Evolutionary conservation across 2,329 filamentous ascomycete genomes (phyloP).

Genomic region (Penicillium polonicum): DNA sequence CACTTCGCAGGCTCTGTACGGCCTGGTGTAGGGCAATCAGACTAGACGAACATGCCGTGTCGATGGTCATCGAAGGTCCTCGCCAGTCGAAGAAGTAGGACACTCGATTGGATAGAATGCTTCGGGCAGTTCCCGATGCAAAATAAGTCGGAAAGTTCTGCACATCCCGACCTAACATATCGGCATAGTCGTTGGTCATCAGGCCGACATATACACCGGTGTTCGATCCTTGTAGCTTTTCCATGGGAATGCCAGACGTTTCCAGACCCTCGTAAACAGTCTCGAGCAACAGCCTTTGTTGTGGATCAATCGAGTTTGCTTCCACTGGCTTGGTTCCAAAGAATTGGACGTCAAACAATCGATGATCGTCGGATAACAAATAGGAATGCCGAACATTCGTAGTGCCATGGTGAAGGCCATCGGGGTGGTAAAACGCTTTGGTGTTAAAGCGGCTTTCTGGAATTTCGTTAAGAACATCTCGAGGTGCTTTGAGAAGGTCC

Average conservation of each 20-base stretch:
- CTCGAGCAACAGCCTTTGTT: slow-evolving; percentile 29
- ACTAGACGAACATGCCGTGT: slow-evolving; percentile 49
- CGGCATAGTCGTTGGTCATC: slow-evolving; percentile 31
- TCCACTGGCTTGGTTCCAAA: slow-evolving; percentile 29
- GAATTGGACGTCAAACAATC: slow-evolving; percentile 28
- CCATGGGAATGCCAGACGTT: slow-evolving; percentile 24
- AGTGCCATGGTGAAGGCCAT: slow-evolving; percentile 25
- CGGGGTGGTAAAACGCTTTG: slow-evolving; percentile 25
- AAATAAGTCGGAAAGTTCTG: slow-evolving; percentile 26
- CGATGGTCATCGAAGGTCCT: slow-evolving; percentile 45
- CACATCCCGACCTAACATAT: slow-evolving; percentile 23
- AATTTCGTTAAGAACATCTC: slow-evolving; percentile 23
- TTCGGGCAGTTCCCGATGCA: slow-evolving; percentile 36
- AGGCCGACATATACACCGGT: slow-evolving; percentile 28
- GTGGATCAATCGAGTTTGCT: slow-evolving; percentile 33
- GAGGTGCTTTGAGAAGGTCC: slow-evolving; percentile 27
- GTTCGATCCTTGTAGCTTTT: slow-evolving; percentile 26
- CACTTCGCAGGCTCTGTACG: slow-evolving; percentile 30
- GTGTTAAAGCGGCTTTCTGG: slow-evolving; percentile 25
- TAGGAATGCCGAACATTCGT: slow-evolving; percentile 29
- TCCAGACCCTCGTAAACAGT: slow-evolving; percentile 29
- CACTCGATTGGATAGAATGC: slow-evolving; percentile 42
- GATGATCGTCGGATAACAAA: slow-evolving; percentile 24
- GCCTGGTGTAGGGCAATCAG: slow-evolving; percentile 40
- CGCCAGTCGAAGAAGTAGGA: slow-evolving; percentile 40